Percentiles rank a stretch among this genome's conserved stretches.
Conservation (phyloP, 2,329 filamentous ascomycete species). For the Venturia oleaginea region DNA sequence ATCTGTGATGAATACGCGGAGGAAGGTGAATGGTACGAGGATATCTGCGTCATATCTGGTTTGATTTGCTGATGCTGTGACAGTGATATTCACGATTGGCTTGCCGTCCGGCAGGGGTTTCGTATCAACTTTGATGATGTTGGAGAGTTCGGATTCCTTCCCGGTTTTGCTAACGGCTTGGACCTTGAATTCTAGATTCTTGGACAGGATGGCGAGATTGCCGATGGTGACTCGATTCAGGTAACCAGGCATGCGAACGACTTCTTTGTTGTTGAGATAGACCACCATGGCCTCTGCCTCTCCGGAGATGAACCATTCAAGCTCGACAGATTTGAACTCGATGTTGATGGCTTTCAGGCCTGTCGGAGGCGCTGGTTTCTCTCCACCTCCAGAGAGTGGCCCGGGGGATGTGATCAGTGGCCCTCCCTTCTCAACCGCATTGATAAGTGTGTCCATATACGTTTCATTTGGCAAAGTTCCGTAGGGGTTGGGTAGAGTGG, state of each 20-base stretch:
- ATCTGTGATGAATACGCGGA: background rate
- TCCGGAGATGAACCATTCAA: no score
- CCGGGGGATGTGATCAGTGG: background rate
- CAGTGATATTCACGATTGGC: background rate
- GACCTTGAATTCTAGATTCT: background rate
- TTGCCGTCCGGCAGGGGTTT: background rate
- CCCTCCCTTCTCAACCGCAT: background rate
- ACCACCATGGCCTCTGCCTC: no score
- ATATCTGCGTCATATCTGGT: background rate
- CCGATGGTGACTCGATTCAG: background rate
- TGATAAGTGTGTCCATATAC: background rate
- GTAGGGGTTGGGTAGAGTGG: constrained; percentile 7
- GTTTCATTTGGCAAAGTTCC: background rate
- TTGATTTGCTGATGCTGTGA: background rate
- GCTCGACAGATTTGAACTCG: no score
- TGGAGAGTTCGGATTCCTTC: background rate
- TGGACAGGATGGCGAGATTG: background rate
- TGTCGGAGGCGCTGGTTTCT: no score
- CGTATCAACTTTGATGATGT: background rate
- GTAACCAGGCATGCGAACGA: constrained; percentile 5
- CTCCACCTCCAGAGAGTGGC: background rate
- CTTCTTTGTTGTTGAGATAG: background rate
- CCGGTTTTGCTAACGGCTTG: background rate
- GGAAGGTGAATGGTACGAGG: background rate
- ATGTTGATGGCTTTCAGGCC: no score